Conservation (phyloP, 164 flowering plant genomes). For the Berberis thunbergii region DNA sequence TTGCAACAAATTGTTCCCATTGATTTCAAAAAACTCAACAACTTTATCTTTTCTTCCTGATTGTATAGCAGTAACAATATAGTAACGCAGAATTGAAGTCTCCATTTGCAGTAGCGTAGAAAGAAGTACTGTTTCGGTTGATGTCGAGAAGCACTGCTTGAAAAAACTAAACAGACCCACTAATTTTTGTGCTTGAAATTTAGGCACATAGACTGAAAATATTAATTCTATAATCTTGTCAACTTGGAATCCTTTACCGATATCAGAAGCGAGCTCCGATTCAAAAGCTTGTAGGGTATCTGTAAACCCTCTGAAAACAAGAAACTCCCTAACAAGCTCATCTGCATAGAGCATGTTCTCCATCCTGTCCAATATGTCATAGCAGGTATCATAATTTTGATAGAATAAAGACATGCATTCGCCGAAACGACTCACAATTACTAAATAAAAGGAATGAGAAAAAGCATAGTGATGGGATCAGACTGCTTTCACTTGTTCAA, state of each 20-base stretch:
- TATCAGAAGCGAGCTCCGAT: conserved; percentile 61
- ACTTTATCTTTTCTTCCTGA: conserved; percentile 62
- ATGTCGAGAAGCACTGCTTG: conserved; percentile 57
- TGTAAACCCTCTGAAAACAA: conserved; percentile 84
- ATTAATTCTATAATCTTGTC: conserved; percentile 71
- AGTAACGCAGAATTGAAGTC: conserved; percentile 60
- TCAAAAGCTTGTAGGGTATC: conserved; percentile 66
- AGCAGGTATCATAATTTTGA: too few relatives aligned
- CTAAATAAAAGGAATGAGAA: too few relatives aligned
- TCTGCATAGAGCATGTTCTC: conserved; percentile 85
- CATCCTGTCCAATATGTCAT: conserved; percentile 26
- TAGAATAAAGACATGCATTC: too few relatives aligned
- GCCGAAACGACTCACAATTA: too few relatives aligned
- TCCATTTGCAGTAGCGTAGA: conserved; percentile 59
- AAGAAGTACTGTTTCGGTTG: conserved; percentile 33
- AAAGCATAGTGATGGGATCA: too few relatives aligned
- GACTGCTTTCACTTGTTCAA: too few relatives aligned
- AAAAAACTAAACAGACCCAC: conserved; percentile 55
- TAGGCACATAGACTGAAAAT: conserved; percentile 64
- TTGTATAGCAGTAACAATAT: conserved; percentile 58
- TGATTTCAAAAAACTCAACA: conserved; percentile 46
- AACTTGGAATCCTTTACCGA: conserved; percentile 83
- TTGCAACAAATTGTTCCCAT: conserved; percentile 59
- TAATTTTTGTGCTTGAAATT: conserved; percentile 57
- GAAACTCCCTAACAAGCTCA: conserved; percentile 86